Percentiles rank a stretch among this genome's conserved stretches.
Conservation (phyloP, 208 protist species). For the Leishmania arabica region DNA sequence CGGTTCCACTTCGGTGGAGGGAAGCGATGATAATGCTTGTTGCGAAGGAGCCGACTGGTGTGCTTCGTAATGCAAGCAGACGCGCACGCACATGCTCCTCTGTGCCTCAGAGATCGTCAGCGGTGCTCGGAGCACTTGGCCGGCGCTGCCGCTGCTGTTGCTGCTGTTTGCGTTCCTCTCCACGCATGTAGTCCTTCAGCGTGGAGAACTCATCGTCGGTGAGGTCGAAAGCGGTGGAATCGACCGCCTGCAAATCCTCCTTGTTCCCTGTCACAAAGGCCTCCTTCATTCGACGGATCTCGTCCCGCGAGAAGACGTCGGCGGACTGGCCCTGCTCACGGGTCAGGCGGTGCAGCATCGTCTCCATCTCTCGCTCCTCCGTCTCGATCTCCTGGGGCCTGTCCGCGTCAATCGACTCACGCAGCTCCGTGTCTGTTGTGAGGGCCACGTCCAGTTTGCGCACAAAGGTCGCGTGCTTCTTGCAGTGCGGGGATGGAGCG, state of each 20-base stretch:
- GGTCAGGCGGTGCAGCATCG: slow-evolving; percentile 68
- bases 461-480: slow-evolving; percentile 11
- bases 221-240: slow-evolving; percentile 57
- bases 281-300: slow-evolving; percentile 58
- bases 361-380: slow-evolving; percentile 72
- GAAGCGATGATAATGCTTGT: background rate
- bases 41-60: background rate
- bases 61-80: background rate
- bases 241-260: slow-evolving; percentile 46
- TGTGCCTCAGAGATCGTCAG: slow-evolving; percentile 16
- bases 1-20: background rate
- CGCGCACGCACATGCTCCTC: background rate
- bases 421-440: slow-evolving; percentile 2
- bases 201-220: slow-evolving; percentile 59
- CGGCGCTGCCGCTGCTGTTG: background rate
- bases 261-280: slow-evolving; percentile 53
- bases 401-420: slow-evolving; percentile 17
- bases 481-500: slow-evolving; percentile 16
- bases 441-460: slow-evolving; percentile 13
- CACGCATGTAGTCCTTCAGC: slow-evolving; percentile 33
- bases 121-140: background rate
- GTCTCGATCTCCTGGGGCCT: slow-evolving; percentile 37
- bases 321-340: slow-evolving; percentile 46
- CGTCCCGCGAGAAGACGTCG: slow-evolving; percentile 67
- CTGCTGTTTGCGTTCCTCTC: background rate